Percentiles rank a stretch among this genome's conserved stretches.
Conservation (phyloP, 129 eudicot species). For the Glebionis coronaria region DNA sequence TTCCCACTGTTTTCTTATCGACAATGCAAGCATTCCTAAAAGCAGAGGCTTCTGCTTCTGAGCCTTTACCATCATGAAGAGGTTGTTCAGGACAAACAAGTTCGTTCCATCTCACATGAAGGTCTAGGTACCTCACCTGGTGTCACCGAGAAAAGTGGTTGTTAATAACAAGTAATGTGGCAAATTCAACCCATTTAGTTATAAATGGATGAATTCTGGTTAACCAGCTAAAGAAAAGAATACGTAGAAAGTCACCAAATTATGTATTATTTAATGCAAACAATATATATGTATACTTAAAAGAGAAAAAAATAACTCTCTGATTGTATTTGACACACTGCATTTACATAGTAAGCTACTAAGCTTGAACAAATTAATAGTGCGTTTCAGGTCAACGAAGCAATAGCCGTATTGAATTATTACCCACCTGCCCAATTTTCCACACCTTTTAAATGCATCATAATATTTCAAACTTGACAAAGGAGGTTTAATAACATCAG, state of each 20-base stretch:
- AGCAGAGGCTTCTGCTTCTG: conserved; percentile 82
- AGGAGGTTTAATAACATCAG: neutral
- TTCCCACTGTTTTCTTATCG: conserved; percentile 56
- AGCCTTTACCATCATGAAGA: conserved; percentile 74
- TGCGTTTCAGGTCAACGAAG: no score
- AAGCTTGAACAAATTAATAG: no score
- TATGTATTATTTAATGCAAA: neutral
- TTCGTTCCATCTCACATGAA: conserved; percentile 86
- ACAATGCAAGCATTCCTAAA: conserved; percentile 80
- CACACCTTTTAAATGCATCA: no score
- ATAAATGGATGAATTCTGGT: neutral
- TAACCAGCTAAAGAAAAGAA: neutral
- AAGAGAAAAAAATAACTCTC: neutral
- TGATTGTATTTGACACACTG: neutral
- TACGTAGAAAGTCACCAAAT: neutral
- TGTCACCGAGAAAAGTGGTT: conserved; percentile 12
- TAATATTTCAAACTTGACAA: neutral
- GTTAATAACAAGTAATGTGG: neutral
- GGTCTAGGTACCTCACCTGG: conserved; percentile 89
- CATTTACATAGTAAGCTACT: no score
- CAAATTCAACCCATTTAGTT: neutral
- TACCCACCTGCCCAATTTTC: no score
- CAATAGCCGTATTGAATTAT: no score
- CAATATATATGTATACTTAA: neutral
- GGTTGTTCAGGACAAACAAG: conserved; percentile 82